Evolutionary conservation across 164 flowering plant genomes (phyloP).

Genomic region (Sextonia rubra): DNA sequence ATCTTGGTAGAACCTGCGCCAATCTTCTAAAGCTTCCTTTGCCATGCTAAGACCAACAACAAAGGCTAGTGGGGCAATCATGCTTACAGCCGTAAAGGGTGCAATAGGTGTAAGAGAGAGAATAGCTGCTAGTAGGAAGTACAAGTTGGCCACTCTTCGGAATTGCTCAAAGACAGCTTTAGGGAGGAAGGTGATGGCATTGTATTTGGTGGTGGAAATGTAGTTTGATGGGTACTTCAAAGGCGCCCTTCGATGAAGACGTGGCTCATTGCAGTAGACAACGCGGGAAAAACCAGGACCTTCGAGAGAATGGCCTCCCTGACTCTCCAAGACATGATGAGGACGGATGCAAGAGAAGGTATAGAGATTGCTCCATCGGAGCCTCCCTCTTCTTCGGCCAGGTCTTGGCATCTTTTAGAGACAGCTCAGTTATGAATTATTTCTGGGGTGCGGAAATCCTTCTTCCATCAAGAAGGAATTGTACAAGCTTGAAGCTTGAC

Average conservation of each 20-base stretch:
- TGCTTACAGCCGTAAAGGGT: slow-evolving; percentile 72
- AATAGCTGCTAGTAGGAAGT: slow-evolving; percentile 76
- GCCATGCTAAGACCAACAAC: slow-evolving; percentile 95
- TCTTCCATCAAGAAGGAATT: too few species aligned
- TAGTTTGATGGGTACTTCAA: slow-evolving; percentile 55
- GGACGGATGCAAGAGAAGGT: slow-evolving; percentile 40
- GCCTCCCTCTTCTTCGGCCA: slow-evolving; percentile 29
- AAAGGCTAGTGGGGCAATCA: slow-evolving; percentile 84
- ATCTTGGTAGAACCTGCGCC: slow-evolving; percentile 61
- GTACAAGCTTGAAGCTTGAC: too few species aligned
- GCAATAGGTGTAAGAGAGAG: slow-evolving; percentile 65
- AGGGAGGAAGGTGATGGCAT: slow-evolving; percentile 66
- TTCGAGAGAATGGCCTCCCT: slow-evolving; percentile 40
- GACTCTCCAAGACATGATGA: slow-evolving; percentile 17
- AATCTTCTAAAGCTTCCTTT: slow-evolving; percentile 91
- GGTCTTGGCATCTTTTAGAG: slow-evolving; percentile 4
- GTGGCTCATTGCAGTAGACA: slow-evolving; percentile 72
- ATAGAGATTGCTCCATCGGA: slow-evolving; percentile 41
- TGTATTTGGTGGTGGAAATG: slow-evolving; percentile 89
- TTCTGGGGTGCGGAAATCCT: too few species aligned
- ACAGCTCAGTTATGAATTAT: background rate
- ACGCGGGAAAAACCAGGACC: slow-evolving; percentile 77
- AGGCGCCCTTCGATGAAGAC: slow-evolving; percentile 47
- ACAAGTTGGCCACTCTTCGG: slow-evolving; percentile 85
- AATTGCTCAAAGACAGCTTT: slow-evolving; percentile 93